A percentile compares a stretch with the other conserved stretches of the same genome.
phyloP scores from a whole-genome alignment of 208 protist species.

The Trypanosoma melophagium region DNA sequence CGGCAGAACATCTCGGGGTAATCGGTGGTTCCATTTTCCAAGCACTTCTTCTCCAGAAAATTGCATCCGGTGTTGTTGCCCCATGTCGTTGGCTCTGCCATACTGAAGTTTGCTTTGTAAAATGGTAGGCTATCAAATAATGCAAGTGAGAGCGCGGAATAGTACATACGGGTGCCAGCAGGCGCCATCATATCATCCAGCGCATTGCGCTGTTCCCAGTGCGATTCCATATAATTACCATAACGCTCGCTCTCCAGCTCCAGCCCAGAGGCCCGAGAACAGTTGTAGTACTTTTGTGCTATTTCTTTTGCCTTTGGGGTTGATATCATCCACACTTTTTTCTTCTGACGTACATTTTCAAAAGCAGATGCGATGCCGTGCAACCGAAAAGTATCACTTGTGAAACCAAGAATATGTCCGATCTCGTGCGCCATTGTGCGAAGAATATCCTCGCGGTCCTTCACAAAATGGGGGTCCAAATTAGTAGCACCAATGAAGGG shows the following conservation, averaged over 20 bases:
- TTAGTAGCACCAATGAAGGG: constrained; percentile 52
- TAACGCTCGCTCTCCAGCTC: background rate
- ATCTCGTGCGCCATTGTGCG: constrained; percentile 41
- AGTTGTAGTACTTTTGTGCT: background rate
- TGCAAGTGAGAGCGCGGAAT: constrained; percentile 30
- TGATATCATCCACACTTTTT: background rate
- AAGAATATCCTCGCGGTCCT: constrained; percentile 2
- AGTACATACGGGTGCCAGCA: too few species aligned
- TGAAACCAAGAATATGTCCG: background rate
- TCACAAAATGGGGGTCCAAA: constrained; percentile 39
- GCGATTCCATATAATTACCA: too few species aligned
- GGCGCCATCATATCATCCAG: too few species aligned
- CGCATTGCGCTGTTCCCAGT: too few species aligned
- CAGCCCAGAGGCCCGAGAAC: background rate
- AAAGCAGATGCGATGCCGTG: background rate
- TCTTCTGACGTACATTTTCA: background rate
- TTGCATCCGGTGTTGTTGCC: constrained; percentile 29
- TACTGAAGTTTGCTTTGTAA: constrained; percentile 26
- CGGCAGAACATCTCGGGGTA: background rate
- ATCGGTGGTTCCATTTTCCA: background rate
- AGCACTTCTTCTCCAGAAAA: constrained; percentile 11
- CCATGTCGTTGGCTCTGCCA: constrained; percentile 29
- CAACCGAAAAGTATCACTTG: background rate
- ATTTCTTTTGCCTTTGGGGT: background rate
- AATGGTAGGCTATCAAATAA: constrained; percentile 40